phyloP scores from a whole-genome alignment of 1,139 yeast species.

The Sugiyamaella castrensis region DNA sequence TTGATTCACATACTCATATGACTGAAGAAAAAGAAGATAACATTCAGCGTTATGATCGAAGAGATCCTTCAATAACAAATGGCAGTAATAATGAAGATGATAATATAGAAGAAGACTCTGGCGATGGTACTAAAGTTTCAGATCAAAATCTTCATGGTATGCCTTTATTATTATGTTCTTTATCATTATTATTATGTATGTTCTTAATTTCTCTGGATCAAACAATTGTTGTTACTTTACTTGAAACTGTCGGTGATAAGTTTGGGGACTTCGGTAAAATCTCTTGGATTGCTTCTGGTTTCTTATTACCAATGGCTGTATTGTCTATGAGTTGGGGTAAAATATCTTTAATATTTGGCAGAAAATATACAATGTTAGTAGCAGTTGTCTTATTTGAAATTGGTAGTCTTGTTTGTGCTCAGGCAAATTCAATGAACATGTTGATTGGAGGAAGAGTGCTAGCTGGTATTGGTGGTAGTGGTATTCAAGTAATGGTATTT shows the following conservation, averaged over 20 bases:
- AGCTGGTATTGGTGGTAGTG: slow-evolving; percentile 74
- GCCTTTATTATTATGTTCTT: slow-evolving; percentile 42
- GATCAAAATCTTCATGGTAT: slow-evolving; percentile 43
- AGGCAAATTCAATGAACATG: slow-evolving; percentile 55
- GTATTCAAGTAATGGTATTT: slow-evolving; percentile 57
- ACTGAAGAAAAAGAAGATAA: too few species aligned
- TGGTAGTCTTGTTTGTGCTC: slow-evolving; percentile 61
- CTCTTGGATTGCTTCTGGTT: slow-evolving; percentile 63
- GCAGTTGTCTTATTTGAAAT: slow-evolving; percentile 56
- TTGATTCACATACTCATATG: too few species aligned
- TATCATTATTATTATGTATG: slow-evolving; percentile 47
- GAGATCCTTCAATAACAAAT: slow-evolving; percentile 4
- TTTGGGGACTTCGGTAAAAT: slow-evolving; percentile 54
- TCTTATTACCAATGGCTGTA: slow-evolving; percentile 56
- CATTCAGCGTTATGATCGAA: too few species aligned
- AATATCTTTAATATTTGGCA: slow-evolving; percentile 58
- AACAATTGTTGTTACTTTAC: slow-evolving; percentile 57
- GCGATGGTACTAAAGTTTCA: slow-evolving; percentile 25
- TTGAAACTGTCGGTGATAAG: slow-evolving; percentile 53
- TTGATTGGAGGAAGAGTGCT: slow-evolving; percentile 68
- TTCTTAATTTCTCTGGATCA: slow-evolving; percentile 65
- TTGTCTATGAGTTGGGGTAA: slow-evolving; percentile 61
- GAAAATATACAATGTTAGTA: slow-evolving; percentile 49
- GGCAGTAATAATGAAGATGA: slow-evolving; percentile 25
- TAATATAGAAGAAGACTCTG: slow-evolving; percentile 32